Base-by-base conservation (phyloP, 2,329 filamentous ascomycete genomes). In the Penicillium verrucosum region DNA sequence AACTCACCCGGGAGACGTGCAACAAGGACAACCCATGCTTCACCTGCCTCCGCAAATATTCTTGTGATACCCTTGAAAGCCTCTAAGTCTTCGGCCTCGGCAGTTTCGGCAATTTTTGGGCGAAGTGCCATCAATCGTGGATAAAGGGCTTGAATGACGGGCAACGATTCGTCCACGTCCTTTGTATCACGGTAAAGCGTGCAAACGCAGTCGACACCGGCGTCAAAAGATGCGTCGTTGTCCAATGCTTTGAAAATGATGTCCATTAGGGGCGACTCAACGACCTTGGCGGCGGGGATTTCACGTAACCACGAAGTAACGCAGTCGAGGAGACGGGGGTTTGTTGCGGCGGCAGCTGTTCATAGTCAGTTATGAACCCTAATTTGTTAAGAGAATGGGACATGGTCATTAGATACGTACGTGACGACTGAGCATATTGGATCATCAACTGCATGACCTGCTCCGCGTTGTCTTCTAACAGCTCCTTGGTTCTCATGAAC, bases 281-380 rank as follows among this genome's bases (percentile, higher is more conserved):
- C 88, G 61, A 99, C 86, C 60, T 89, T 87, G 61, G 82, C 82
- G 46, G 96, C 84, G 0, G 93, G 90, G 7, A 99, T 90, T 76
- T 99, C 94, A 65, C 92, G 86, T 64, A 97, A 83, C 94, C 94
- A 99, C 3, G 94, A 97, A 32, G 92, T 95, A 66, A 97, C 92
- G 73, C 94, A 97, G 68, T 97, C 91, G 73, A 97, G 86, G 46
- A 99, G 82, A 68, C 92, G 89, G 2, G 93, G 92, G 69, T 97
- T 96, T 60, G 87, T 88, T 9, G 91, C 84, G 25, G 93, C 92
- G 46, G 85, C 79, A 49, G 83, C 91, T 92, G 68, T 63, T 58
- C 23, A 68, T 58, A 6, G 66, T 71, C 52, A 66, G 54, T 57
- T 58, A 54, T 32, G 37, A 51, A 69, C 41, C 44, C 30, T 30